Conservation (phyloP, 306 rosid species). For the Rubus parviflorus region DNA sequence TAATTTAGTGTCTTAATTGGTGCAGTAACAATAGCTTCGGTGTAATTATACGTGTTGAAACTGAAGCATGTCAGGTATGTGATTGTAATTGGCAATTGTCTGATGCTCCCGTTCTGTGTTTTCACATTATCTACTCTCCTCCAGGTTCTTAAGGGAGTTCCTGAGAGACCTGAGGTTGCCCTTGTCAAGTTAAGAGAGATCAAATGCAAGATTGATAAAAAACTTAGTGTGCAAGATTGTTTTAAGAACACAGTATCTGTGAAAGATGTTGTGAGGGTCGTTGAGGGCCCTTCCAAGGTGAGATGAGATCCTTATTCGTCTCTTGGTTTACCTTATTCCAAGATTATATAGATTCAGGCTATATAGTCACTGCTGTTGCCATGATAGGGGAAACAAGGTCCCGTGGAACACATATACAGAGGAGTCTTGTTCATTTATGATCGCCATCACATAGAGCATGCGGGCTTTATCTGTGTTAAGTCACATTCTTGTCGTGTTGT, state of each 20-base stretch:
- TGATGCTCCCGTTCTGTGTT: not conserved
- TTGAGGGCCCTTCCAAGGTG: conserved; percentile 92
- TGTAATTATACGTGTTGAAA: conserved; percentile 91
- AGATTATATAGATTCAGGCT: conserved; percentile 15
- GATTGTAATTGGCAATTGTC: conserved; percentile 8
- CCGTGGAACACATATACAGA: conserved; percentile 92
- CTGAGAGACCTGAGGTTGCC: conserved; percentile 87
- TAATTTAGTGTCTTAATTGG: conserved; percentile 24
- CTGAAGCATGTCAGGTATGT: conserved; percentile 93
- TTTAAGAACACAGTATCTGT: conserved; percentile 67
- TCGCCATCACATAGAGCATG: conserved; percentile 98
- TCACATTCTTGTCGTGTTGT: conserved; percentile 86
- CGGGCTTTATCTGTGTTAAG: conserved; percentile 92
- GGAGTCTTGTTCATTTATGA: conserved; percentile 82
- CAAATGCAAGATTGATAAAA: conserved; percentile 86
- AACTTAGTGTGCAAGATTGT: conserved; percentile 75
- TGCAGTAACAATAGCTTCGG: conserved; percentile 94
- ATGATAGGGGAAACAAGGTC: conserved; percentile 92
- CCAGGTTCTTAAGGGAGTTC: conserved; percentile 93
- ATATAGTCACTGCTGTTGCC: conserved; percentile 3
- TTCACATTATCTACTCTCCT: conserved; percentile 26
- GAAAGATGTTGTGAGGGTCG: conserved; percentile 83
- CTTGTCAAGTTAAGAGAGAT: conserved; percentile 87
- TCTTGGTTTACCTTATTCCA: conserved; percentile 22
- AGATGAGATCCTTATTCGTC: conserved; percentile 43